Evolutionary conservation across 768 basidiomycete species (phyloP).

Genomic region (Psilocybe cyanescens): DNA sequence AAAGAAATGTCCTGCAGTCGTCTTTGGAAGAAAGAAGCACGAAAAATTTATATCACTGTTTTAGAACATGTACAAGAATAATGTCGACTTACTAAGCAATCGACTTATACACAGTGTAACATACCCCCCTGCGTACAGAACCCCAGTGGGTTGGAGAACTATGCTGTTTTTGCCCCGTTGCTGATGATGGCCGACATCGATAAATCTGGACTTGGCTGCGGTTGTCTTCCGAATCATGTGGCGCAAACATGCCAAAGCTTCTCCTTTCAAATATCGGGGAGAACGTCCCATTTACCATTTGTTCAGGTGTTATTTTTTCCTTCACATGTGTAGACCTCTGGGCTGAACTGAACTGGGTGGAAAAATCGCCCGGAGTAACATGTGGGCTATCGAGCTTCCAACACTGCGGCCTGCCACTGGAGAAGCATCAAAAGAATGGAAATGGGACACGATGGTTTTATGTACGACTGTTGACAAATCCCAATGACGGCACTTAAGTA

Average conservation of each 20-base stretch:
- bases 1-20: neutral
- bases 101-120: too few species aligned
- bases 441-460: neutral
- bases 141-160: neutral
- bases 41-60: neutral
- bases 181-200: neutral
- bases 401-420: neutral
- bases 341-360: neutral
- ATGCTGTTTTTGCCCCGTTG: neutral
- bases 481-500: neutral
- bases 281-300: neutral
- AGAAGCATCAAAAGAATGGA: neutral
- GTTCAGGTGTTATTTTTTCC: neutral
- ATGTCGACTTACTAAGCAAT: neutral
- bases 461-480: neutral
- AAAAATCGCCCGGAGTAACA: neutral
- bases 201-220: neutral
- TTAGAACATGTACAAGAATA: neutral
- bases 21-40: neutral
- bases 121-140: neutral
- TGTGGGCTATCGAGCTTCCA: neutral
- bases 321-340: neutral
- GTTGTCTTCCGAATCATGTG: conserved; percentile 1
- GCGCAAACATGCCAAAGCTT: neutral
- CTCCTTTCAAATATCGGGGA: neutral